Conservation (phyloP, 2,329 filamentous ascomycete genomes). For the Phialophora verrucosa region DNA sequence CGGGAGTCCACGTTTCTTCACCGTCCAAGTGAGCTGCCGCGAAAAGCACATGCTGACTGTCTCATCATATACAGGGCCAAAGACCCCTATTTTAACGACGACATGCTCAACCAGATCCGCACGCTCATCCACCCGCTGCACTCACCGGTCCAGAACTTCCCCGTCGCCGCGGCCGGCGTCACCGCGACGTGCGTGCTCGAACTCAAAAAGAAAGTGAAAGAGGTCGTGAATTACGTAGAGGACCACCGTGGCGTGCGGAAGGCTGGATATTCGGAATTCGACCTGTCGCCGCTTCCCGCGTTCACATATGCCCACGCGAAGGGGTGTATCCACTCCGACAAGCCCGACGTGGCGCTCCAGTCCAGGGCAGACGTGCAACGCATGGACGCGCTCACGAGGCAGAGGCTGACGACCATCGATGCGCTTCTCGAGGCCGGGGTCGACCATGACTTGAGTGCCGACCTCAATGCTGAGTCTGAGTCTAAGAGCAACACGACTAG, state of each 20-base stretch:
- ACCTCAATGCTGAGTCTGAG: background rate
- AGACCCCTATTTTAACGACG: background rate
- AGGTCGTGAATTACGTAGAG: background rate
- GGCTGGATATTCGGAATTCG: background rate
- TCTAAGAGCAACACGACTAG: too few species aligned
- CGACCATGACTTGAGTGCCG: background rate
- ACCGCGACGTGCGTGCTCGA: background rate
- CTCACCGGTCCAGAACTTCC: constrained; percentile 21
- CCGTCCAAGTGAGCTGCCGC: background rate
- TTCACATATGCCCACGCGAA: constrained; percentile 26
- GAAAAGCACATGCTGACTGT: background rate
- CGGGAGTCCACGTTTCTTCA: background rate
- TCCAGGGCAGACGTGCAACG: constrained; percentile 6
- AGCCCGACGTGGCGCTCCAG: constrained; percentile 25
- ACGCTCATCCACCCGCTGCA: constrained; percentile 21
- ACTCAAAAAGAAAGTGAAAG: constrained; percentile 19
- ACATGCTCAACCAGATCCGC: constrained; percentile 27
- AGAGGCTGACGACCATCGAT: constrained; percentile 17
- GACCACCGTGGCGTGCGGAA: background rate
- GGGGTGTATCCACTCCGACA: constrained; percentile 21
- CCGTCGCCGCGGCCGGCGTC: background rate
- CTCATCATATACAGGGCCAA: background rate
- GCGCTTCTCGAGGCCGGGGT: constrained; percentile 15
- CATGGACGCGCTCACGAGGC: constrained; percentile 22
- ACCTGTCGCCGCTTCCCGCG: constrained; percentile 7